Evolutionary conservation across 2,329 filamentous ascomycete genomes (phyloP).

Genomic region (Knufia fluminis): DNA sequence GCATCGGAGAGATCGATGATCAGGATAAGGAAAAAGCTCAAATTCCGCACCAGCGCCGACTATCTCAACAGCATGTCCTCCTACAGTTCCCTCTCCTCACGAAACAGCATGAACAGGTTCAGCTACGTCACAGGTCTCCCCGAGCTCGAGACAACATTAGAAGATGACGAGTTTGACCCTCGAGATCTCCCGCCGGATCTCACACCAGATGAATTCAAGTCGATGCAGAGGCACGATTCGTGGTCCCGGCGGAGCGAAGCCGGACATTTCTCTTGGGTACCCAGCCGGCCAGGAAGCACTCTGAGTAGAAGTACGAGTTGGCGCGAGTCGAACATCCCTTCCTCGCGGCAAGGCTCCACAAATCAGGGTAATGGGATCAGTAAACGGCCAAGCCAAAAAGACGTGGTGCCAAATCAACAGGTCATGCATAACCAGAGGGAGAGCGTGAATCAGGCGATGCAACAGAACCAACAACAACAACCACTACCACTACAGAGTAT

Average conservation of each 20-base stretch:
- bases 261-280: constrained; percentile 5
- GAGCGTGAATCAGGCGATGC: not conserved
- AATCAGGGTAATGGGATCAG: not conserved
- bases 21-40: constrained; percentile 8
- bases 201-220: constrained; percentile 6
- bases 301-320: not conserved
- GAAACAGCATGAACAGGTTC: constrained; percentile 9
- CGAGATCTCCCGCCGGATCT: constrained; percentile 5
- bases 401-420: not conserved
- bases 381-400: not conserved
- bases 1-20: constrained; percentile 6
- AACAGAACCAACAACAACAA: not conserved
- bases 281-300: constrained; percentile 1
- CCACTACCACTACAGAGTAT: no score
- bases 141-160: constrained; percentile 5
- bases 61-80: constrained; percentile 7
- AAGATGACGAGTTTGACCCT: constrained; percentile 1
- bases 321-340: not conserved
- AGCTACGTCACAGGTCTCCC: constrained; percentile 9
- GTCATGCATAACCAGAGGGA: not conserved
- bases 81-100: constrained; percentile 1
- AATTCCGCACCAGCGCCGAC: constrained; percentile 1
- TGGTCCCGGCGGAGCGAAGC: not conserved
- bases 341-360: not conserved
- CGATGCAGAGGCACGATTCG: not conserved